Conservation (phyloP, 345 rosid genomes). For the Eucalyptus marginata region DNA sequence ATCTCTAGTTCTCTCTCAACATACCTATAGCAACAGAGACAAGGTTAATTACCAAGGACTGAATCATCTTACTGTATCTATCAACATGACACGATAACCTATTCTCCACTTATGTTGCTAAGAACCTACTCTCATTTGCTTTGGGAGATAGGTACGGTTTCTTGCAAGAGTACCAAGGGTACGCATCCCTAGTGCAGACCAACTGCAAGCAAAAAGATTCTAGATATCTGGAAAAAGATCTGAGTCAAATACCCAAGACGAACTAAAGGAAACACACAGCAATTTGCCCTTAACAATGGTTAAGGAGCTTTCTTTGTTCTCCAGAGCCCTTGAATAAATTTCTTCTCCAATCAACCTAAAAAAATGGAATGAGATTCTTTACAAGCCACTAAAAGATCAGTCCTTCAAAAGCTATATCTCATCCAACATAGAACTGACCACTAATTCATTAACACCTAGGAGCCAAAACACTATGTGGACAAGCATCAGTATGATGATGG, state of each 20-base stretch:
- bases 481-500: neutral
- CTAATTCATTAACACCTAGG: neutral
- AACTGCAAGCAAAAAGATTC: neutral
- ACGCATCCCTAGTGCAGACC: neutral
- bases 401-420: neutral
- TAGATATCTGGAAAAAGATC: neutral
- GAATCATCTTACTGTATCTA: neutral
- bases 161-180: neutral
- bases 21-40: neutral
- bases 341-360: neutral
- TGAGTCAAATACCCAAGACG: neutral
- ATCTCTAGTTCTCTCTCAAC: neutral
- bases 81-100: neutral
- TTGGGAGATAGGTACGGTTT: neutral
- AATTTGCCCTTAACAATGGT: neutral
- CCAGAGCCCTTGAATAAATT: neutral
- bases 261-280: neutral
- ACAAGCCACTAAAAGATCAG: neutral
- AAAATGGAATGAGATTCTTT: neutral
- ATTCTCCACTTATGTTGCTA: neutral
- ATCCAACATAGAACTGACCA: neutral
- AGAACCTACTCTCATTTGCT: neutral
- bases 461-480: neutral
- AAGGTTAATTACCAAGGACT: neutral
- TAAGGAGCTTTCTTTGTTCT: neutral